These are phyloP conservation scores for Amesomyces nigricolor DNA, from an alignment of 2,329 filamentous ascomycete genomes.

Conservation along the genomic window DNA sequence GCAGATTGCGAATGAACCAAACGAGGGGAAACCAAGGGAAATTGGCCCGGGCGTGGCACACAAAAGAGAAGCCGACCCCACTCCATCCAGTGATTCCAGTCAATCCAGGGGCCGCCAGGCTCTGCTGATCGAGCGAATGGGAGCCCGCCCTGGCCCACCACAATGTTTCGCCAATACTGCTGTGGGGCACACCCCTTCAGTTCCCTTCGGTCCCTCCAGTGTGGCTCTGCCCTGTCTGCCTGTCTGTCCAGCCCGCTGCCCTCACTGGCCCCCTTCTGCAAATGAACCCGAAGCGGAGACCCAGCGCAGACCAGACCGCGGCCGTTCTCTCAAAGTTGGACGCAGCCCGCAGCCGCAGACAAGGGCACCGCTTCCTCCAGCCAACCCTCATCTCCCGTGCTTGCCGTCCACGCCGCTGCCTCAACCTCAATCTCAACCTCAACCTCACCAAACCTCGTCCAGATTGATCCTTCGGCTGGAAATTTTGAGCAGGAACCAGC, in stretches of 20 bases:
- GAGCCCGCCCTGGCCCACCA: slow-evolving; percentile 18
- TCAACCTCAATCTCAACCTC: slow-evolving; percentile 14
- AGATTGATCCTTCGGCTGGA: slow-evolving; percentile 3
- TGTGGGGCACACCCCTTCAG: slow-evolving; percentile 18
- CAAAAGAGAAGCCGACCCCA: slow-evolving; percentile 4
- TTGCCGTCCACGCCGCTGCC: slow-evolving; percentile 20
- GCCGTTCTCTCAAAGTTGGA: slow-evolving; percentile 21
- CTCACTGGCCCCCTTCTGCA: slow-evolving; percentile 26
- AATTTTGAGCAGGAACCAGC: background rate
- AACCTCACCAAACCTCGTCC: background rate
- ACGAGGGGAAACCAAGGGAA: slow-evolving; percentile 17
- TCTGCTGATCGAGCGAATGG: slow-evolving; percentile 21
- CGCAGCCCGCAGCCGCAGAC: background rate
- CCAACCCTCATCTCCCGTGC: slow-evolving; percentile 12
- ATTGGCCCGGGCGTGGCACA: slow-evolving; percentile 17
- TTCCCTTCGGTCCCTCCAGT: too few species aligned
- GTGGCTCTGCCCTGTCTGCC: slow-evolving; percentile 15
- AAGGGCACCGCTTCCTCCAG: slow-evolving; percentile 17
- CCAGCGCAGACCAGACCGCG: slow-evolving; percentile 4
- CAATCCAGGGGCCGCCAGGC: slow-evolving; percentile 18
- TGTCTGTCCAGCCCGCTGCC: background rate
- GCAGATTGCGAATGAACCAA: slow-evolving; percentile 12
- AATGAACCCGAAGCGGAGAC: slow-evolving; percentile 20
- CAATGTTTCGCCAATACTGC: slow-evolving; percentile 26
- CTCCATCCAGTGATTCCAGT: too few species aligned